Evolutionary conservation across 768 basidiomycete genomes (phyloP), one percentile per base, ranked within the genome.

Genomic region (Kwoniella sp.): DNA sequence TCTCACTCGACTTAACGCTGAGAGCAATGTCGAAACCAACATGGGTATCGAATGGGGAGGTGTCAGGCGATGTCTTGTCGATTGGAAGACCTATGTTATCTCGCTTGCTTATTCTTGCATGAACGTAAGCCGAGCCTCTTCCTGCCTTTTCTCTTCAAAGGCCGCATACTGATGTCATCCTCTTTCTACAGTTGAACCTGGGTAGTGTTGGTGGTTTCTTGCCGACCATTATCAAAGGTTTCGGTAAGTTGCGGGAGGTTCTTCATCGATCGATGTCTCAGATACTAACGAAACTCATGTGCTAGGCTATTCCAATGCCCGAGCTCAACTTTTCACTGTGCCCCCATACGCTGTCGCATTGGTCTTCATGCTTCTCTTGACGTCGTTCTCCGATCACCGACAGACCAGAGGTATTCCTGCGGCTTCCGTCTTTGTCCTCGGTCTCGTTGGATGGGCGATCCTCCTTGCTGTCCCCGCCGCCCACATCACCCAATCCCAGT

Each of bases 221-320:
- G 10, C 81, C 82, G 0, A 82, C 80, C 1, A 82, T 82, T 65
- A 72, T 82, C 71, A 81, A 80, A 64, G 75, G 69, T n/a, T 58
- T 61, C 44, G 60, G 60, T 61, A 44, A 54, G 60, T 61, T 5
- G 6, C 21, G 27, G 13, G 19, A 33, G 24, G 44, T 27, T 6
- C 13, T 13, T 33, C 7, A 33, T 5, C 33, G n/a, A n/a, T n/a
- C n/a, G n/a, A n/a, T n/a, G n/a, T n/a, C n/a, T n/a, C n/a, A n/a
- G n/a, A n/a, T n/a, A n/a, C n/a, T n/a, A n/a, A n/a, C n/a, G n/a
- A n/a, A n/a, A n/a, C n/a, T n/a, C n/a, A n/a, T n/a, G n/a, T n/a
- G n/a, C 65, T 79, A 30, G 80, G 80, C 2, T 76, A 77, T 60
- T 60, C 72, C 21, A 65, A 60, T 26, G 76, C 76, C 21, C 40